Evolutionary conservation across 2,329 filamentous ascomycete species (phyloP), one percentile per base, ranked within the genome.

Genomic region (Cytospora piceicola): DNA sequence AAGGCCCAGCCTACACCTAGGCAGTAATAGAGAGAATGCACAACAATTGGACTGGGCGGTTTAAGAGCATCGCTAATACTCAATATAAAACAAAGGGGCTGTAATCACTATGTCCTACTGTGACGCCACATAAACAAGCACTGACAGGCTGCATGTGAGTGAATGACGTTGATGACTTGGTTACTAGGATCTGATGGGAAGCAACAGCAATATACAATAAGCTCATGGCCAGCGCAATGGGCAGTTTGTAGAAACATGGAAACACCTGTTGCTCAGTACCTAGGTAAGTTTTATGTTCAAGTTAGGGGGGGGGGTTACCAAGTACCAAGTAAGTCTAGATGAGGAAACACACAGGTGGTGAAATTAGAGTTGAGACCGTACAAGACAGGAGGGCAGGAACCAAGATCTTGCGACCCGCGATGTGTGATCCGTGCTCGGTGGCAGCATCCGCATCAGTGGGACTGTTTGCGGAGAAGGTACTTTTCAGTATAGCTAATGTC

Each of bases 401-500:
- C 42, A 22, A 49, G 42, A 49, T 49, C 42, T n/a, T 22, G 20
- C 42, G n/a, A 49, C 24, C n/a, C 20, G n/a, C n/a, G 11, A 49
- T 22, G 20, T 9, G 20, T n/a, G 42, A 22, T 22, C n/a, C 42
- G 20, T 22, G 42, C n/a, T 22, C 42, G n/a, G n/a, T 49, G 8
- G n/a, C n/a, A 49, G n/a, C 42, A 24, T 49, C 42, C 42, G n/a
- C 9, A 49, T 49, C n/a, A 49, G 42, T 49, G 42, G 42, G n/a
- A 2, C n/a, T 49, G 42, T 49, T 49, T 49, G n/a, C 14, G 20
- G 9, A n/a, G 5, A 4, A 49, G n/a, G 39, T 42, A 42, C 9
- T 17, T 14, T 11, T 9, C 11, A 12, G n/a, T 2, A 22, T 4
- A 3, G 22, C 42, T 5, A 12, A 6, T 12, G n/a, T n/a, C 34